Evolutionary conservation across 768 basidiomycete genomes (phyloP), one percentile per base, ranked within the genome.

Genomic region (Kwoniella europaea): DNA sequence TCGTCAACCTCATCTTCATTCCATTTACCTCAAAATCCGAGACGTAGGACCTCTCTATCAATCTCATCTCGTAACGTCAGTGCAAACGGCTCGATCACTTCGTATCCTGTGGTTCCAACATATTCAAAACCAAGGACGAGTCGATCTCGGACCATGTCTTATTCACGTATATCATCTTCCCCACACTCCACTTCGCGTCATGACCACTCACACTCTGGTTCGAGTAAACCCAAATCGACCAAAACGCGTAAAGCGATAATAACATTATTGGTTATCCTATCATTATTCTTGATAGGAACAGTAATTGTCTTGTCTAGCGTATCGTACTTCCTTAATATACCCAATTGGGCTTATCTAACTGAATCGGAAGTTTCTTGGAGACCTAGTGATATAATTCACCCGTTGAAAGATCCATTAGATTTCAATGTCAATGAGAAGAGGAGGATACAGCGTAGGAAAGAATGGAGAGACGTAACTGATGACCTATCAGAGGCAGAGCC

Each of bases 301-400:
- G 89, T 97, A 84, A 77, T 92, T 83, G 94, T 98, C 69, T 90
- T 98, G 82, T 92, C 92, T 10, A 94, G 92, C 24, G 88, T 98
- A 59, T 91, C 94, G 20, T 92, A 91, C 83, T 95, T 94, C 81
- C 91, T 96, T 71, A 87, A 89, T 71, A 93, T 98, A 79, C 88
- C 90, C 82, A 84, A 88, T 61, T 84, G 86, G 46, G 93, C 93
- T 29, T 94, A 93, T 84, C 86, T 98, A 79, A 86, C 90, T 4
- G 92, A 95, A 82, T 82, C 85, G 13, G 92, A 95, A 80, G 88
- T 96, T 10, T 78, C 83, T 3, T 80, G 79, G 75, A 71, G 87
- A 67, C 85, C 86, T 82, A 86, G 87, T 75, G 84, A 85, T 27
- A 86, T 87, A 55, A 88, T 89, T 58, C 89, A 88, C 87, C 57